These are phyloP conservation scores for Myotisia sp. DNA, from an alignment of 2,329 filamentous ascomycete genomes.

Conservation along the genomic window DNA sequence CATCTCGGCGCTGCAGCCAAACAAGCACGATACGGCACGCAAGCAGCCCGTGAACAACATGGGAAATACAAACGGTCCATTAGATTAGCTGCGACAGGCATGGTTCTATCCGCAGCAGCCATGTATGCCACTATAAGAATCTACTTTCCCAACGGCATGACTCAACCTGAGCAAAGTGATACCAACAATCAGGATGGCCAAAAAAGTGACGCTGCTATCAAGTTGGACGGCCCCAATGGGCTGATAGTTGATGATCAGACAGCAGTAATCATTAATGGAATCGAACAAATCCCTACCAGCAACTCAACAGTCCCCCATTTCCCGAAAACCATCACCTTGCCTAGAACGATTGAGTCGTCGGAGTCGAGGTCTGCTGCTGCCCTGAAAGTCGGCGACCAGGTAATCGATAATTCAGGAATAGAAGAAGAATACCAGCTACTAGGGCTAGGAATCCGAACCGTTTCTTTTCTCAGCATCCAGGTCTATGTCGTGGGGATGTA, in stretches of 20 bases:
- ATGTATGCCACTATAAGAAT: conserved; percentile 31
- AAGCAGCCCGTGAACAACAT: conserved; percentile 15
- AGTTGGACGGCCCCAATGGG: conserved; percentile 29
- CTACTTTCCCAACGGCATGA: conserved; percentile 15
- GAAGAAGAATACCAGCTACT: conserved; percentile 69
- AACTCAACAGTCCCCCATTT: conserved; percentile 68
- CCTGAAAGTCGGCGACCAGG: conserved; percentile 25
- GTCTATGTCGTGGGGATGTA: conserved; percentile 95
- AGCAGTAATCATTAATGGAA: conserved; percentile 40
- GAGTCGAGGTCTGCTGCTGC: conserved; percentile 23
- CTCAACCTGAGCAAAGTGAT: conserved; percentile 6
- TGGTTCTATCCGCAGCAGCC: conserved; percentile 25
- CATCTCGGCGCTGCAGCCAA: conserved; percentile 18
- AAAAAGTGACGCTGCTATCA: conserved; percentile 16
- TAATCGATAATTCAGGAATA: conserved; percentile 27
- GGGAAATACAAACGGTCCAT: conserved; percentile 22
- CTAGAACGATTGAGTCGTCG: conserved; percentile 26
- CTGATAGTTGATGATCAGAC: conserved; percentile 22
- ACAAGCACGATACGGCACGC: conserved; percentile 18
- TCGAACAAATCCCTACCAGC: conserved; percentile 65
- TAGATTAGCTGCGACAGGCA: conserved; percentile 23
- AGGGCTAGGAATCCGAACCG: conserved; percentile 73
- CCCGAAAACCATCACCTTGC: conserved; percentile 55
- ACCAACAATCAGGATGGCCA: conserved; percentile 6
- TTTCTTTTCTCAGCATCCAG: conserved; percentile 77